phyloP scores from a whole-genome alignment of 108 stramenopile genomes.

The Parietichytrium sp. region DNA sequence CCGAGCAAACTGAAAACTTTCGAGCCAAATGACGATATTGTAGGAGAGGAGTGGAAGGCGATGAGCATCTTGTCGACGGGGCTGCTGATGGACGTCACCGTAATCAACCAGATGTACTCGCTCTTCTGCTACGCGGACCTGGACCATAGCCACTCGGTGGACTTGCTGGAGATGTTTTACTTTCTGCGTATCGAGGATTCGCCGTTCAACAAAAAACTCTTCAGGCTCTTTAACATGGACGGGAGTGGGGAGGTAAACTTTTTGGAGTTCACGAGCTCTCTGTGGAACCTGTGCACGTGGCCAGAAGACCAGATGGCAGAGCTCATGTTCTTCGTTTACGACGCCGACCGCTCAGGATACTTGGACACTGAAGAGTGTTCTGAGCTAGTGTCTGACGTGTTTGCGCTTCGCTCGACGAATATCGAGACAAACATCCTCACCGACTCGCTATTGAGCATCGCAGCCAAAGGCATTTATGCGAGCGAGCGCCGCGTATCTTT shows the following conservation, averaged over 20 bases:
- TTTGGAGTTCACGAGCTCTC: constrained; percentile 12
- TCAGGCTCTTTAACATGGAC: constrained; percentile 5
- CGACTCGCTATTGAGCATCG: neutral
- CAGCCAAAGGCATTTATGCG: neutral
- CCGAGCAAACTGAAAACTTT: neutral
- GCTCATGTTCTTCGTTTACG: constrained; percentile 24
- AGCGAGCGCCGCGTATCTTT: neutral
- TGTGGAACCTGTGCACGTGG: constrained; percentile 39
- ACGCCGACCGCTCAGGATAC: neutral
- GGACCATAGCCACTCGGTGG: neutral
- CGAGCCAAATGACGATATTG: neutral
- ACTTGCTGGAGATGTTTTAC: neutral
- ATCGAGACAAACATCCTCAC: neutral
- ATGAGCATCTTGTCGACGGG: constrained; percentile 27
- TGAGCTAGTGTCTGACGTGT: neutral
- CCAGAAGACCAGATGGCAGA: neutral
- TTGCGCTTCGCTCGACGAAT: neutral
- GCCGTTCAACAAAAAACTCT: neutral
- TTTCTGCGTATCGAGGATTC: neutral
- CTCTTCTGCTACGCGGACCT: constrained; percentile 8
- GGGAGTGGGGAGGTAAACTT: neutral
- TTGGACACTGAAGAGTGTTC: neutral
- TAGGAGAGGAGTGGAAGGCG: neutral
- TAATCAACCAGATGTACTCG: constrained; percentile 34
- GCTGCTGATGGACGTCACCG: neutral